Conservation (phyloP, 106 monocot species). For the Hemerocallis citrina region DNA sequence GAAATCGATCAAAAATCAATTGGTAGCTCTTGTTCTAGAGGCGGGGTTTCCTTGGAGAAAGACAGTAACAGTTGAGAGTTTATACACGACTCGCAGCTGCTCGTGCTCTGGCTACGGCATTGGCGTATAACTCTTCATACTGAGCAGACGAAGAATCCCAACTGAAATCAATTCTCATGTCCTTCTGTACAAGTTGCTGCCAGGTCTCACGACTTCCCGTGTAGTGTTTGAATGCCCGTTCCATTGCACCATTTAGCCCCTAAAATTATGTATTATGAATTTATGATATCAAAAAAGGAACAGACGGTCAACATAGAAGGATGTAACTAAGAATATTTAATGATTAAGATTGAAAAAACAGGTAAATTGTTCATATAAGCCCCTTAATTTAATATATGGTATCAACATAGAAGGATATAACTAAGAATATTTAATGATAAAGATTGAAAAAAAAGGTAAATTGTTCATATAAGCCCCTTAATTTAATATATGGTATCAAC, state of each 20-base stretch:
- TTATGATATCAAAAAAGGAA: too few species aligned
- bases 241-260: conserved; percentile 58
- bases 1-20: too few species aligned
- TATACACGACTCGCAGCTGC: conserved; percentile 7
- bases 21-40: too few species aligned
- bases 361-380: too few species aligned
- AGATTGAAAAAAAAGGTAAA: too few species aligned
- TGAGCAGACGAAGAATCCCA: conserved; percentile 75
- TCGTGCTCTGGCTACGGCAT: conserved; percentile 58
- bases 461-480: too few species aligned
- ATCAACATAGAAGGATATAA: neutral
- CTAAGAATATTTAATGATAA: neutral
- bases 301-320: neutral
- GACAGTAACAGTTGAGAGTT: too few species aligned
- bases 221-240: conserved; percentile 67
- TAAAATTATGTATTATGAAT: too few species aligned
- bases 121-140: conserved; percentile 77
- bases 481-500: too few species aligned
- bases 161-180: conserved; percentile 80
- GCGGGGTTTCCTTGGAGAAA: too few species aligned
- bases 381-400: too few species aligned
- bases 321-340: neutral
- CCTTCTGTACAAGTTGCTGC: conserved; percentile 58
- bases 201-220: conserved; percentile 40
- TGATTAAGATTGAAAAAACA: neutral